phyloP scores from a whole-genome alignment of 2,329 filamentous ascomycete species.

The Colletotrichum eleusines region DNA sequence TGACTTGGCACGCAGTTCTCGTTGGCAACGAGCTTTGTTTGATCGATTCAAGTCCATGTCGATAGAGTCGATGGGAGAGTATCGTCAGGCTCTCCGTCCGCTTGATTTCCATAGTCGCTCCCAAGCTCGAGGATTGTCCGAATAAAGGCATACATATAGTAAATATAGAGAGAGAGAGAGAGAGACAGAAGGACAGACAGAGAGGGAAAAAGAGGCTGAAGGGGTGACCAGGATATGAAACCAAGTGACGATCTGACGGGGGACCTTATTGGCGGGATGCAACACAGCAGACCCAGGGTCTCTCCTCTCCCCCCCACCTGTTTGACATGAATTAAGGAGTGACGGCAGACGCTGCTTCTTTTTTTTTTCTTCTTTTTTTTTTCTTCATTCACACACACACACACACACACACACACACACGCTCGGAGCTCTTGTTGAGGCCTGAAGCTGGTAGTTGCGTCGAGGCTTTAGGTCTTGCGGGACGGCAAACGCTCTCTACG shows the following conservation, averaged over 20 bases:
- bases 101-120: constrained; percentile 15
- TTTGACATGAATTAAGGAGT: constrained; percentile 40
- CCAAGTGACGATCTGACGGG: neutral
- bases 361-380: neutral
- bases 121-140: neutral
- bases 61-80: neutral
- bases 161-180: neutral
- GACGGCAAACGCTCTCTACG: constrained; percentile 10
- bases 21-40: no score
- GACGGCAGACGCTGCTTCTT: constrained; percentile 21
- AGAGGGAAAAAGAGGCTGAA: neutral
- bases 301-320: constrained; percentile 12
- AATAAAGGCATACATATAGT: neutral
- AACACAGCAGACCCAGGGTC: neutral
- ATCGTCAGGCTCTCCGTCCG: neutral
- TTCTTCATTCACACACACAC: no score
- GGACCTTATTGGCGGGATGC: constrained; percentile 5
- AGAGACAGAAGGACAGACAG: neutral
- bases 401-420: no score
- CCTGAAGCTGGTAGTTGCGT: constrained; percentile 22
- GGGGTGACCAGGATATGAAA: constrained; percentile 8
- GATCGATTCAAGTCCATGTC: neutral
- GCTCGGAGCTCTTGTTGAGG: constrained; percentile 19
- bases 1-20: neutral
- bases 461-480: neutral